Percentiles rank a stretch among this genome's conserved stretches.
These are phyloP conservation scores for Vicia sativa DNA, from an alignment of 306 rosid species.

Conservation along the genomic window DNA sequence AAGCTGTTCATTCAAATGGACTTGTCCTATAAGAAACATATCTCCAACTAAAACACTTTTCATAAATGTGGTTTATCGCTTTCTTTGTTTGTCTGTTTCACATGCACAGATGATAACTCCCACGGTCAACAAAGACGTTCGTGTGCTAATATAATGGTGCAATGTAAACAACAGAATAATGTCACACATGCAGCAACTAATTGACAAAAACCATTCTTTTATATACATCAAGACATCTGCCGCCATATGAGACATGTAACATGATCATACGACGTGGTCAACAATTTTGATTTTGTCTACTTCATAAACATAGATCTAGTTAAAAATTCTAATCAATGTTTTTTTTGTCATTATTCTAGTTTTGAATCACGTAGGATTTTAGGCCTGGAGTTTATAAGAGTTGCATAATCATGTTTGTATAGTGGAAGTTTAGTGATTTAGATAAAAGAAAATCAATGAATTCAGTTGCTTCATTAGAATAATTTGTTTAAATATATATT, in stretches of 20 bases:
- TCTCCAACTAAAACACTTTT: no score
- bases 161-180: neutral
- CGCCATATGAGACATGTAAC: neutral
- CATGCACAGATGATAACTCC: neutral
- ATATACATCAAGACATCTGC: neutral
- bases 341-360: neutral
- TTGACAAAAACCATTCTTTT: neutral
- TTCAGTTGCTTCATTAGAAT: neutral
- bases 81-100: neutral
- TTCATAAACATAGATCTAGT: neutral
- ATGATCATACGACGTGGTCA: neutral
- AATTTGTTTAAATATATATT: no score
- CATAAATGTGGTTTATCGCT: neutral
- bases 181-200: neutral
- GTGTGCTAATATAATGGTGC: neutral
- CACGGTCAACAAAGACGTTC: constrained; percentile 9
- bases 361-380: neutral
- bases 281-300: no score
- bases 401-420: neutral
- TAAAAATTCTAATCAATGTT: neutral
- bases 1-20: neutral
- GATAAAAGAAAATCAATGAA: neutral
- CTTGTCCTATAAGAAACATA: constrained; percentile 13
- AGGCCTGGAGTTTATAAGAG: no score
- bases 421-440: neutral